A percentile compares a stretch with the other conserved stretches of the same genome.
phyloP scores from a whole-genome alignment of 495 filamentous ascomycete genomes.

The Podospora sp. region DNA sequence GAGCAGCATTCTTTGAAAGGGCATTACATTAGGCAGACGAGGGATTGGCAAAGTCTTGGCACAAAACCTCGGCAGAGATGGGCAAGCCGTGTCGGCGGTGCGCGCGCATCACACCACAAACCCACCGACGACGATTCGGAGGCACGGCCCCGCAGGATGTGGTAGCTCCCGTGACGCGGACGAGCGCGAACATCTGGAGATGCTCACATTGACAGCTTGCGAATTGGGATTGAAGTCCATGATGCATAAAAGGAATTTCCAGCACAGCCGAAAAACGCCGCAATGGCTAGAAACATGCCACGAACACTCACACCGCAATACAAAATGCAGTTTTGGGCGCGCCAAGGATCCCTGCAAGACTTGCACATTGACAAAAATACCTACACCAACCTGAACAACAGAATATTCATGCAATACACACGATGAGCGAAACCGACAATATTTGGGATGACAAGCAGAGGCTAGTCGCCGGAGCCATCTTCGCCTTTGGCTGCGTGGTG shows the following conservation, averaged over 20 bases:
- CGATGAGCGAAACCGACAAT: too few relatives aligned
- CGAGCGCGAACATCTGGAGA: not conserved
- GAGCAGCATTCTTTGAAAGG: too few relatives aligned
- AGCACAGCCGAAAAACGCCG: not conserved
- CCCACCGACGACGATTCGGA: not conserved
- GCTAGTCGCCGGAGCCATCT: too few relatives aligned
- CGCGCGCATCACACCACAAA: not conserved
- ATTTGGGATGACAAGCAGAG: too few relatives aligned
- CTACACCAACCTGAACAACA: not conserved
- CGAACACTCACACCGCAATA: not conserved
- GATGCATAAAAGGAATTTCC: not conserved
- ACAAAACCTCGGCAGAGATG: not conserved
- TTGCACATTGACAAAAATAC: not conserved
- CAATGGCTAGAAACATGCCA: not conserved
- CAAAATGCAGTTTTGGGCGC: not conserved
- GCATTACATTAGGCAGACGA: not conserved
- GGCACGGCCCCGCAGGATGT: not conserved
- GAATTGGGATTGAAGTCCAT: not conserved
- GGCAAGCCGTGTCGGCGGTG: not conserved
- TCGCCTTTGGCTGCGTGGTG: too few relatives aligned
- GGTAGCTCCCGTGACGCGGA: not conserved
- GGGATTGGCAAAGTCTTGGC: not conserved
- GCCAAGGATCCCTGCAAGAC: not conserved
- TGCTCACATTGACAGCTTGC: not conserved
- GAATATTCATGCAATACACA: too few relatives aligned